These are phyloP conservation scores for Paraconiothyrium brasiliense DNA, from an alignment of 2,329 filamentous ascomycete genomes.

Conservation along the genomic window DNA sequence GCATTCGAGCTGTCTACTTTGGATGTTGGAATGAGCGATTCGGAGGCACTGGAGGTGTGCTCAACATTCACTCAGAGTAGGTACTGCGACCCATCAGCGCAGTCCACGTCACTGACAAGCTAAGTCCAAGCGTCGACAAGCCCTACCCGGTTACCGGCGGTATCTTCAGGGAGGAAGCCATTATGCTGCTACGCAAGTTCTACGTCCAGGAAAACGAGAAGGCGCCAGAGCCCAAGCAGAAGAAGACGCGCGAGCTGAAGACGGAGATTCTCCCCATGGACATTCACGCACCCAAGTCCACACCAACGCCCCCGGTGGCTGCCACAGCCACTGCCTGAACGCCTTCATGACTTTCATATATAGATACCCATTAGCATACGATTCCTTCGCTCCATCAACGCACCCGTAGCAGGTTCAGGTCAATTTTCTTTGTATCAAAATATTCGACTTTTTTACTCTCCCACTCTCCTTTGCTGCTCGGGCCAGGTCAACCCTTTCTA, in stretches of 20 bases:
- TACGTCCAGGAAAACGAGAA: constrained; percentile 98
- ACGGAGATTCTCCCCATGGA: constrained; percentile 63
- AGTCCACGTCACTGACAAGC: constrained; percentile 30
- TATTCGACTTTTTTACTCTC: not conserved
- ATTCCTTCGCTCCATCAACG: not conserved
- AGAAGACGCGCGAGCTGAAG: constrained; percentile 71
- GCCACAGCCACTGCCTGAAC: constrained; percentile 7
- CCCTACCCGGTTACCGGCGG: constrained; percentile 87
- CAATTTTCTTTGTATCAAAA: not conserved
- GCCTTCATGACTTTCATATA: constrained; percentile 7
- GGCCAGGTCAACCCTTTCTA: too few species aligned
- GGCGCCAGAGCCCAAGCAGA: constrained; percentile 71
- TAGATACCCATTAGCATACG: constrained; percentile 17
- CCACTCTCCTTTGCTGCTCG: not conserved
- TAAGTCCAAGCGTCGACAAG: constrained; percentile 73
- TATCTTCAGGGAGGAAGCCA: constrained; percentile 89
- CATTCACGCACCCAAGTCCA: constrained; percentile 47
- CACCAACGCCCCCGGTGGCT: constrained; percentile 30
- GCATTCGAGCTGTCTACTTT: constrained; percentile 90
- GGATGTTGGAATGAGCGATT: constrained; percentile 97
- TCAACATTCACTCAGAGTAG: constrained; percentile 80
- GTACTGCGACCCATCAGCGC: constrained; percentile 30
- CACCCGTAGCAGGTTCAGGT: not conserved
- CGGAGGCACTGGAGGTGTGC: constrained; percentile 92
- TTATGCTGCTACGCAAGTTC: constrained; percentile 89